phyloP scores from a whole-genome alignment of 2,329 filamentous ascomycete species.

The Fusarium coffeatum region DNA sequence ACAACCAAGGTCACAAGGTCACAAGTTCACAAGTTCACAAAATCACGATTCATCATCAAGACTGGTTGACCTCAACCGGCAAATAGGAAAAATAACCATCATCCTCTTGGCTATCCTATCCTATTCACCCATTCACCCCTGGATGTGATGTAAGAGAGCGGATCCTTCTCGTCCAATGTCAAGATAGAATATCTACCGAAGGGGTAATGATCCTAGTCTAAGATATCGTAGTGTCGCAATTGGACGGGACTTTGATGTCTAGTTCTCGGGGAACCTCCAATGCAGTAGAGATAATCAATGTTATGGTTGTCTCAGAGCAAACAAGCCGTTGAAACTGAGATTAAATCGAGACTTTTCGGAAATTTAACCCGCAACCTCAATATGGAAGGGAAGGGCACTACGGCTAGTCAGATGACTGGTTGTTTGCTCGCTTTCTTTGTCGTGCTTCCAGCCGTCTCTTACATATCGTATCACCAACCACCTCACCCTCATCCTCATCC shows the following conservation, averaged over 20 bases:
- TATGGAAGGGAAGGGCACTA: constrained; percentile 14
- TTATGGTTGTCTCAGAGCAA: background rate
- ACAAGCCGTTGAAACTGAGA: background rate
- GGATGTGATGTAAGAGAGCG: constrained; percentile 35
- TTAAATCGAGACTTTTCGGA: constrained; percentile 9
- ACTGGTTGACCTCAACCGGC: constrained; percentile 1
- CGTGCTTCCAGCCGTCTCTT: constrained; percentile 18
- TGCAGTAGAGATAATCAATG: constrained; percentile 13
- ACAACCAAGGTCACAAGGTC: background rate
- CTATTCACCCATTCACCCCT: constrained; percentile 24
- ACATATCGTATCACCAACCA: constrained; percentile 18
- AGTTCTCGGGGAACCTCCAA: background rate
- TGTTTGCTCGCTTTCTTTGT: constrained; percentile 10
- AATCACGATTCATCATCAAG: constrained; percentile 1
- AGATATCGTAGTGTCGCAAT: constrained; percentile 18
- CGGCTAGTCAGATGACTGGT: background rate
- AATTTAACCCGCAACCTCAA: constrained; percentile 27
- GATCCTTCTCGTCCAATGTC: constrained; percentile 28
- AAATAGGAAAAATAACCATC: constrained; percentile 13
- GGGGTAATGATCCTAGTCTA: constrained; percentile 31
- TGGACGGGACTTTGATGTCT: constrained; percentile 2
- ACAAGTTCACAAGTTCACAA: constrained; percentile 7
- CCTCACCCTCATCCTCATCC: background rate
- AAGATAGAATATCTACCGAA: constrained; percentile 32
- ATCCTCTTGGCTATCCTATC: background rate